phyloP scores from a whole-genome alignment of 2,329 filamentous ascomycete genomes.

The Fusarium mexicanum region DNA sequence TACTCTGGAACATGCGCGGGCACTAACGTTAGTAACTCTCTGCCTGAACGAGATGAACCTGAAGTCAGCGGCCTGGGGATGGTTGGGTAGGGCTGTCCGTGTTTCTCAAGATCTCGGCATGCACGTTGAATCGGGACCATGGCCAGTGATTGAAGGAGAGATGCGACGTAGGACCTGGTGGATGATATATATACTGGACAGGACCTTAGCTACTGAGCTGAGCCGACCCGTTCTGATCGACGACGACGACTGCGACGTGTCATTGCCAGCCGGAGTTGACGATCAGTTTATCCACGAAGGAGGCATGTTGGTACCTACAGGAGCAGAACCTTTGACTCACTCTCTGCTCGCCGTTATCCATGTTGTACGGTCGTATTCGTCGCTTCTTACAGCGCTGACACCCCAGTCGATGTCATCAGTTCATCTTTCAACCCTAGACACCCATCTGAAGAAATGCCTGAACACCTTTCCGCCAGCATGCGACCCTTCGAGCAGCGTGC shows the following conservation, averaged over 20 bases:
- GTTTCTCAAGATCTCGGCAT: slow-evolving; percentile 86
- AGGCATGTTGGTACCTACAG: slow-evolving; percentile 62
- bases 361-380: slow-evolving; percentile 79
- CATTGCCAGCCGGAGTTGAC: slow-evolving; percentile 81
- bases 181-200: slow-evolving; percentile 90
- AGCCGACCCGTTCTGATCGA: slow-evolving; percentile 84
- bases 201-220: slow-evolving; percentile 80
- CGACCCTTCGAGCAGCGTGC: slow-evolving; percentile 71
- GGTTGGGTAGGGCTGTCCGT: slow-evolving; percentile 82
- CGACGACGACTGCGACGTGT: slow-evolving; percentile 87
- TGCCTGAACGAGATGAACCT: slow-evolving; percentile 88
- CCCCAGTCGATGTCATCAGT: slow-evolving; percentile 72
- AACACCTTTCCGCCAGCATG: slow-evolving; percentile 79
- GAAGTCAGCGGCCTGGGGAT: slow-evolving; percentile 85
- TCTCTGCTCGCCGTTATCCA: slow-evolving; percentile 83
- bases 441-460: slow-evolving; percentile 80
- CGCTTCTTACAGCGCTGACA: slow-evolving; percentile 76
- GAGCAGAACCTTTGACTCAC: slow-evolving; percentile 68
- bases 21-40: slow-evolving; percentile 77
- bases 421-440: slow-evolving; percentile 81
- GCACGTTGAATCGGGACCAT: slow-evolving; percentile 77
- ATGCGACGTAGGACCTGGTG: slow-evolving; percentile 93
- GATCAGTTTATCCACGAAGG: slow-evolving; percentile 77
- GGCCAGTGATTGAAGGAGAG: slow-evolving; percentile 81
- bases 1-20: slow-evolving; percentile 78